A percentile compares a stretch with the other conserved stretches of the same genome.
These are phyloP conservation scores for Pilaira anomala DNA, from an alignment of 192 early-diverging fungal species.

Conservation along the genomic window DNA sequence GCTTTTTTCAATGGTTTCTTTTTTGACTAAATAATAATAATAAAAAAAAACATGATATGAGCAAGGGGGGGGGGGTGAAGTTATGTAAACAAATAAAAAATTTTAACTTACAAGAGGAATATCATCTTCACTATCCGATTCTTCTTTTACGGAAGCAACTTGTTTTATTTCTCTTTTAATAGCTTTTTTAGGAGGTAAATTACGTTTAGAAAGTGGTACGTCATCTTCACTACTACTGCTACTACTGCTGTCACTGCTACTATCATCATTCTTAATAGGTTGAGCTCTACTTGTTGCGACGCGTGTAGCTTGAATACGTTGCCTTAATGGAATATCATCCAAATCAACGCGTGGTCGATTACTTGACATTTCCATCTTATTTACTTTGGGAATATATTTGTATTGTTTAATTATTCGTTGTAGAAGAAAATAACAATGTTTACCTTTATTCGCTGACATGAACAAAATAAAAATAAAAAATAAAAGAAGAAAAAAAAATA, in stretches of 20 bases:
- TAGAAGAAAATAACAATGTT: too few species aligned
- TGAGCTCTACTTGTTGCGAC: too few species aligned
- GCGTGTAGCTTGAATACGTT: too few species aligned
- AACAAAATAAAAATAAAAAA: not conserved
- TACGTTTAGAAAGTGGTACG: not conserved
- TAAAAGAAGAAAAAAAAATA: not conserved
- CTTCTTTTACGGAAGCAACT: not conserved
- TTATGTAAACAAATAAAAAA: not conserved
- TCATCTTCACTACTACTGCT: not conserved
- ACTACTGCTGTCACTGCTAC: too few species aligned
- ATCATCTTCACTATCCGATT: constrained; percentile 16
- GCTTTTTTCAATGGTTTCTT: not conserved
- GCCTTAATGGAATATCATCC: too few species aligned
- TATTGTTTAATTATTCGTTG: too few species aligned
- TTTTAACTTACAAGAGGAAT: not conserved
- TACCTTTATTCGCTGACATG: not conserved
- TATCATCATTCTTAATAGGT: too few species aligned
- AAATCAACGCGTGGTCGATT: too few species aligned
- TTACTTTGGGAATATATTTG: too few species aligned
- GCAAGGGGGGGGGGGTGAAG: not conserved
- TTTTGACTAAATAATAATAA: not conserved
- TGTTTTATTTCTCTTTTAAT: not conserved
- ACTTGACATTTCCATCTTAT: too few species aligned
- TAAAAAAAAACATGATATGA: not conserved
- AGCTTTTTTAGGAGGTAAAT: not conserved